Conservation (phyloP, 2,329 filamentous ascomycete genomes). For the Aspergillus latus region DNA sequence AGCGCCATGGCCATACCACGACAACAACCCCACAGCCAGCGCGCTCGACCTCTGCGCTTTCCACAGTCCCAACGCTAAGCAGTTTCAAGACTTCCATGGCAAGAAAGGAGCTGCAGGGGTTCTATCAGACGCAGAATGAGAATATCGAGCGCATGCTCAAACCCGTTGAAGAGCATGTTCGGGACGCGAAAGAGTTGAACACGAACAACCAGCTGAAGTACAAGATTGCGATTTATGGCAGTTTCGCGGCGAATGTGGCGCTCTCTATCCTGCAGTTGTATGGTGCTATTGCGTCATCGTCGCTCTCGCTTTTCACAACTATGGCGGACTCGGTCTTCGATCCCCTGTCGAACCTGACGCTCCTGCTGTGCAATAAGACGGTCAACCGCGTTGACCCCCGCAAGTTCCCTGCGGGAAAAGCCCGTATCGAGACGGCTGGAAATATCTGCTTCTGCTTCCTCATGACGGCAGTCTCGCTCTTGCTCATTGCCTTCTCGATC, state of each 20-base stretch:
- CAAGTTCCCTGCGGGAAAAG: conserved; percentile 88
- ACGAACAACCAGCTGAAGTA: conserved; percentile 72
- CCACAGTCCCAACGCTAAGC: conserved; percentile 21
- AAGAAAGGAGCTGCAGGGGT: conserved; percentile 60
- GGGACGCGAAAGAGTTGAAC: conserved; percentile 75
- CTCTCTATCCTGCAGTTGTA: conserved; percentile 83
- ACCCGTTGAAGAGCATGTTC: conserved; percentile 85
- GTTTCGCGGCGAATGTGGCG: conserved; percentile 75
- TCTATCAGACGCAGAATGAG: conserved; percentile 90
- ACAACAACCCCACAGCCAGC: conserved; percentile 74
- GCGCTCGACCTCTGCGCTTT: conserved; percentile 43
- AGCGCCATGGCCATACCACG: conserved; percentile 54
- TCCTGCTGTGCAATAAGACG: conserved; percentile 84
- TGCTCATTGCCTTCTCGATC: conserved; percentile 85
- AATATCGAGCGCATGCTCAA: conserved; percentile 91
- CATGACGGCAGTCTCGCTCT: conserved; percentile 88
- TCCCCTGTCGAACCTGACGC: conserved; percentile 80
- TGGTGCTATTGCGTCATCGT: conserved; percentile 80
- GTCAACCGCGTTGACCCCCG: conserved; percentile 82
- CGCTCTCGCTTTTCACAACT: conserved; percentile 94
- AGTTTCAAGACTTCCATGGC: conserved; percentile 1
- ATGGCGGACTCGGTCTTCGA: conserved; percentile 97
- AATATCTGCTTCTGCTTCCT: conserved; percentile 97
- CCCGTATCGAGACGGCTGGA: conserved; percentile 88
- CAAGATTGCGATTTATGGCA: conserved; percentile 63